Percentiles rank a stretch among this genome's conserved stretches.
Conservation (phyloP, 2,329 filamentous ascomycete genomes). For the Pestalotiopsis sp. region DNA sequence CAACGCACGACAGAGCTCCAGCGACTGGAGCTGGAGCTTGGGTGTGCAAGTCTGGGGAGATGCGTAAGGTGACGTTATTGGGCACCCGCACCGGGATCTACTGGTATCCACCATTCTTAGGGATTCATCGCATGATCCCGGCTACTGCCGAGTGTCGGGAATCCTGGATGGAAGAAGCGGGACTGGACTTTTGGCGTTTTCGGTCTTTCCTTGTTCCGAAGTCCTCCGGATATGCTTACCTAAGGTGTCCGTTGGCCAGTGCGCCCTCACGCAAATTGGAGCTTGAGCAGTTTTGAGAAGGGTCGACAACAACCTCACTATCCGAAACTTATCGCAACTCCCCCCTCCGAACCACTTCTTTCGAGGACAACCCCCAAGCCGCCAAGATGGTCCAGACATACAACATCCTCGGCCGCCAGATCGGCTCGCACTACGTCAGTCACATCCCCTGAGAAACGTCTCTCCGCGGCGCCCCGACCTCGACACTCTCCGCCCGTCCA, state of each 20-base stretch:
- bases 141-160: neutral
- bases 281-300: conserved; percentile 31
- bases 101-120: neutral
- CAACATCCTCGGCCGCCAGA: conserved; percentile 60
- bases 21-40: neutral
- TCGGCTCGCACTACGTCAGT: conserved; percentile 66
- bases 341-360: conserved; percentile 18
- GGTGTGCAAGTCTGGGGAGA: conserved; percentile 1
- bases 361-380: conserved; percentile 29
- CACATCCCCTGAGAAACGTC: conserved; percentile 16
- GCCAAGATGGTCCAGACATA: conserved; percentile 54
- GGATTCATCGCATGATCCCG: neutral
- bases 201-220: conserved; percentile 10
- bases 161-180: neutral
- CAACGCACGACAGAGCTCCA: conserved; percentile 1
- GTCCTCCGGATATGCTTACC: neutral
- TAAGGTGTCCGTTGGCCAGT: conserved; percentile 11
- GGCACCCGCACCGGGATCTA: neutral
- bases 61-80: conserved; percentile 8
- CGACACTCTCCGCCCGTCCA: neutral
- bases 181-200: neutral
- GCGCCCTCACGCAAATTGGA: conserved; percentile 21
- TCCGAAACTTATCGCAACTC: conserved; percentile 20
- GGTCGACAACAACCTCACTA: conserved; percentile 20
- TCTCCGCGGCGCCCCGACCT: conserved; percentile 1